Percentiles rank a stretch among this genome's conserved stretches.
Evolutionary conservation across 768 basidiomycete genomes (phyloP).

Genomic region (Fistulinella prunicolor): DNA sequence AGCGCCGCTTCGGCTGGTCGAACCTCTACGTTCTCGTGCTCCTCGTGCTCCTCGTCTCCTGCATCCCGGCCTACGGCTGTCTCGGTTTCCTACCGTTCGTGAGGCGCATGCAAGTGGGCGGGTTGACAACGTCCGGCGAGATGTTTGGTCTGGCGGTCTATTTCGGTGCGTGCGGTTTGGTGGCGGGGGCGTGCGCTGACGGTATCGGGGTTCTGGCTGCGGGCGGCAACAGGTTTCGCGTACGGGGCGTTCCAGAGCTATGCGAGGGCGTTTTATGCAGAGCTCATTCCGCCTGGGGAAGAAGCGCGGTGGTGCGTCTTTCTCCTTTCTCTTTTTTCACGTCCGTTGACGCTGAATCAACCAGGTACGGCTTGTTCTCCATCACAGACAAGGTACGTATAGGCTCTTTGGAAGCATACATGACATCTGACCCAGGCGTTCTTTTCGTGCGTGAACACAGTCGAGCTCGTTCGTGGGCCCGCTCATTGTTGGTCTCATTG

Average conservation of each 20-base stretch:
- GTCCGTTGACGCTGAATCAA: not conserved
- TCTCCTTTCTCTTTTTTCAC: not conserved
- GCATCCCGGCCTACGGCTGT: slow-evolving; percentile 79
- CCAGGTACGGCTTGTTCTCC: slow-evolving; percentile 72
- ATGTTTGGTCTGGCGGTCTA: slow-evolving; percentile 83
- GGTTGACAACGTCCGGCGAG: slow-evolving; percentile 74
- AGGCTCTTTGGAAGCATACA: not conserved
- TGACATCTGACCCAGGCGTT: not conserved
- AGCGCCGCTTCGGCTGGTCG: slow-evolving; percentile 59
- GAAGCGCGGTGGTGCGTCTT: slow-evolving; percentile 85
- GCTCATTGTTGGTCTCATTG: slow-evolving; percentile 80
- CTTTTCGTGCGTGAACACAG: slow-evolving; percentile 45
- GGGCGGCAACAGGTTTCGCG: slow-evolving; percentile 49
- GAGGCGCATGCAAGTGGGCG: slow-evolving; percentile 54
- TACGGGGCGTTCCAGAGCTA: slow-evolving; percentile 93
- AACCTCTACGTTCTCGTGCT: slow-evolving; percentile 65
- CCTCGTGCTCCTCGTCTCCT: slow-evolving; percentile 62
- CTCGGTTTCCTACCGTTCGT: slow-evolving; percentile 68
- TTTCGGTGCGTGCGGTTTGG: slow-evolving; percentile 55
- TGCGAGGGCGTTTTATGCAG: slow-evolving; percentile 82
- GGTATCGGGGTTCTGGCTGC: no score
- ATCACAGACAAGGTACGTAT: slow-evolving; percentile 80
- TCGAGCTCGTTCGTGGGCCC: slow-evolving; percentile 93
- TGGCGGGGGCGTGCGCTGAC: not conserved
- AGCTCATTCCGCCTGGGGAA: slow-evolving; percentile 82